phyloP scores from a whole-genome alignment of 176 grass and related monocot genomes.

The Carex cristatella region DNA sequence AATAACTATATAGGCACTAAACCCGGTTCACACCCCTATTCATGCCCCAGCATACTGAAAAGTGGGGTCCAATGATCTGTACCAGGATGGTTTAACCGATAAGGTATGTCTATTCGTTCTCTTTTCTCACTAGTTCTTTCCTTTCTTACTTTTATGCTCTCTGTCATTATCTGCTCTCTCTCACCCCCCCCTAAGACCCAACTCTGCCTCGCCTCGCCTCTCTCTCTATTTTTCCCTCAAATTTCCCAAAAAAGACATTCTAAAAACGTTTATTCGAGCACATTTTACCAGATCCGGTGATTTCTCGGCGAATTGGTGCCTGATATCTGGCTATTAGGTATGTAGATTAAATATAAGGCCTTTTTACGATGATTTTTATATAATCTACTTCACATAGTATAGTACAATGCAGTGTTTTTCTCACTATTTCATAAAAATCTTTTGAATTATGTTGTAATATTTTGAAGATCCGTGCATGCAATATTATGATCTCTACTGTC shows the following conservation, averaged over 20 bases:
- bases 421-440: not conserved
- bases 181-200: not conserved
- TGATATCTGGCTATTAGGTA: conserved; percentile 5
- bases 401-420: conserved; percentile 8
- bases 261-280: conserved; percentile 10
- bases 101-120: conserved; percentile 16
- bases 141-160: conserved; percentile 30
- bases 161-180: conserved; percentile 30
- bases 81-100: not conserved
- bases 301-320: not conserved
- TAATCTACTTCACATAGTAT: not conserved
- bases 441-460: conserved; percentile 8
- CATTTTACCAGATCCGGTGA: conserved; percentile 26
- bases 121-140: conserved; percentile 16
- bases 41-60: not conserved
- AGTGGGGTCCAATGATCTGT: not conserved
- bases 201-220: not conserved
- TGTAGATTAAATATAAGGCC: not conserved
- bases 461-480: conserved; percentile 27
- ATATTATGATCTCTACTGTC: conserved; percentile 1
- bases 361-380: conserved; percentile 8
- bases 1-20: not conserved
- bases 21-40: conserved; percentile 4
- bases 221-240: not conserved
- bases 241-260: conserved; percentile 14